Evolutionary conservation across 2,329 filamentous ascomycete genomes (phyloP).

Genomic region (Calonectria henricotiae): DNA sequence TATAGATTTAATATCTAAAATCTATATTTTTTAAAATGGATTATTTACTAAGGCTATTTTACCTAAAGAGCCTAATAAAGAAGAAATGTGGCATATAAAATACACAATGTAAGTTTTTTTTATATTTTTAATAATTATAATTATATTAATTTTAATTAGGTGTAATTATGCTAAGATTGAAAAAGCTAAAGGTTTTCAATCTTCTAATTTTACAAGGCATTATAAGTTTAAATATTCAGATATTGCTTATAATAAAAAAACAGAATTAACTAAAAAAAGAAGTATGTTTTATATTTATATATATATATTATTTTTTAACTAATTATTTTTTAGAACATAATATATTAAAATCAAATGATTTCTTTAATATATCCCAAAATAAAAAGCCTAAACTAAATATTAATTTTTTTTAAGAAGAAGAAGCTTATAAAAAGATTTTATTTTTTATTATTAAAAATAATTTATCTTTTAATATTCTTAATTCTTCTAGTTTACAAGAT

Average conservation of each 20-base stretch:
- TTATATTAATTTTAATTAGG: not conserved
- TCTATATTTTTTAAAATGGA: slow-evolving; percentile 2
- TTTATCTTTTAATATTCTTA: slow-evolving; percentile 1
- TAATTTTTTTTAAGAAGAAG: not conserved
- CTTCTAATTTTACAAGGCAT: not conserved
- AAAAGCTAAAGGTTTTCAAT: slow-evolving; percentile 1
- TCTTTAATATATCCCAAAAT: not conserved
- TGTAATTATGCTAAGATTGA: not conserved
- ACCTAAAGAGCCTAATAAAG: not conserved
- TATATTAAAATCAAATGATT: not conserved
- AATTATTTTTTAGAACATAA: not conserved
- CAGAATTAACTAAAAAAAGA: not conserved
- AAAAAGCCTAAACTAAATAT: not conserved
- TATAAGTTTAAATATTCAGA: not conserved
- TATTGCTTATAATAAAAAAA: too few relatives aligned
- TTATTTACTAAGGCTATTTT: not conserved
- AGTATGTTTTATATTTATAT: not conserved
- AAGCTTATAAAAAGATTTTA: slow-evolving; percentile 11
- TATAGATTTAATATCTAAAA: slow-evolving; percentile 2
- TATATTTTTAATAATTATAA: not conserved
- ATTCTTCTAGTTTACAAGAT: not conserved
- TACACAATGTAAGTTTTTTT: not conserved
- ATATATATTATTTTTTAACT: not conserved
- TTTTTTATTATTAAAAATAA: slow-evolving; percentile 1
- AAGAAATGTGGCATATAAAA: not conserved